phyloP scores from a whole-genome alignment of 2,329 filamentous ascomycete species.

The Talaromyces sp. region DNA sequence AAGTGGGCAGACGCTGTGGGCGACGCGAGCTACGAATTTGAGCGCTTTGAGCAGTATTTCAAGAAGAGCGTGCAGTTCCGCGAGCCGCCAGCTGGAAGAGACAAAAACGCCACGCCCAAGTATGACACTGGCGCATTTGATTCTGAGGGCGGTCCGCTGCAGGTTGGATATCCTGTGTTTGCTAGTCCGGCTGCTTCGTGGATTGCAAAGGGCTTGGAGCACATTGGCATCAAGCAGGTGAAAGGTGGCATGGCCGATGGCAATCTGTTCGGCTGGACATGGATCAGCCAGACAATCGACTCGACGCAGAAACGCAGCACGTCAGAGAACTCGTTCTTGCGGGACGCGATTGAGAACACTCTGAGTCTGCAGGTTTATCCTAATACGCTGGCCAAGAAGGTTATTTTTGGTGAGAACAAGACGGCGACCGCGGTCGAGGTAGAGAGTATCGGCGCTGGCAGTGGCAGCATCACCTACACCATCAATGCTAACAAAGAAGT shows the following conservation, averaged over 20 bases:
- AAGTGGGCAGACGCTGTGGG: conserved; percentile 31
- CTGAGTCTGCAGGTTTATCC: conserved; percentile 27
- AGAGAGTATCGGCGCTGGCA: conserved; percentile 16
- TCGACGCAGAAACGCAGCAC: conserved; percentile 16
- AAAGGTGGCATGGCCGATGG: conserved; percentile 25
- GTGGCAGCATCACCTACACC: conserved; percentile 13
- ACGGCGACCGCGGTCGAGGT: conserved; percentile 21
- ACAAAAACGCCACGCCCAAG: conserved; percentile 19
- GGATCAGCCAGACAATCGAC: conserved; percentile 25
- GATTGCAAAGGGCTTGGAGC: conserved; percentile 16
- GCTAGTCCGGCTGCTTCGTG: conserved; percentile 22
- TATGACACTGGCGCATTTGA: conserved; percentile 17
- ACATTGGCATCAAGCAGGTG: conserved; percentile 21
- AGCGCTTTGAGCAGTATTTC: conserved; percentile 24
- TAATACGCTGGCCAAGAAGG: conserved; percentile 26
- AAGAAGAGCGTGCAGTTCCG: conserved; percentile 20
- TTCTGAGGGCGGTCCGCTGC: conserved; percentile 21
- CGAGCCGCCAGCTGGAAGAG: no score
- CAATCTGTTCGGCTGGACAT: conserved; percentile 17
- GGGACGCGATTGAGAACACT: conserved; percentile 15
- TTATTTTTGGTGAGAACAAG: conserved; percentile 28
- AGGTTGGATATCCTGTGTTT: conserved; percentile 25
- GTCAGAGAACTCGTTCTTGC: conserved; percentile 21
- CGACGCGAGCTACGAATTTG: conserved; percentile 27
- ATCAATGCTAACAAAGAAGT: conserved; percentile 34